Base-by-base conservation (phyloP, 805 yeast genomes). In the Saturnispora hagleri region DNA sequence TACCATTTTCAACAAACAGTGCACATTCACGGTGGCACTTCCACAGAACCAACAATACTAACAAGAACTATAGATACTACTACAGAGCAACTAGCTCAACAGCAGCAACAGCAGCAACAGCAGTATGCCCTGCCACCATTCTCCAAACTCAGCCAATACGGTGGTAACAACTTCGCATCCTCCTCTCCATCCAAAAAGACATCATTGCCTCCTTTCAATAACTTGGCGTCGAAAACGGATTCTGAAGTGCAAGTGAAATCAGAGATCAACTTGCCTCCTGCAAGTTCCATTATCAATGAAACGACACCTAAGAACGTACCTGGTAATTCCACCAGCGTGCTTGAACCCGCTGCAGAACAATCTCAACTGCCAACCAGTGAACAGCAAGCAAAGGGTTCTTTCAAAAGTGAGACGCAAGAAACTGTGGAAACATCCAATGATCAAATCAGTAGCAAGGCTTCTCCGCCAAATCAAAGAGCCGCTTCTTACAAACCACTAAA, bases 401-500 rank as follows among this genome's bases (percentile, higher is more conserved):
- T 18, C 8, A 5, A 8, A 13, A 6, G 24, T 9, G 20, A 13
- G 42, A 5, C 34, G 15, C 26, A 28, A n/a, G 43, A 40, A 7
- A n/a, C 6, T 13, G 35, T 9, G 13, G 18, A 13, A 17, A 49
- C 61, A 54, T 41, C 41, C 27, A 49, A 45, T 15, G 58, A 58
- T 22, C 51, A 43, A 28, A 57, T 53, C 13, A 41, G 48, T 7
- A 26, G 18, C 3, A 47, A 45, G 17, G 46, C 53, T 6, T 27
- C 35, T 15, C 53, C 57, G 8, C 53, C 57, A 27, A 52, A 53
- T n/a, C 60, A 65, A 44, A 64, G 62, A 6, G 55, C 54, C 51
- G 73, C 61, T 53, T 62, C 61, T 35, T 84, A 84, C 65, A 74
- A 89, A 59, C 97, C 97, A 2, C 72, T 93, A 60, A 93, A 93